phyloP scores from a whole-genome alignment of 2,329 filamentous ascomycete species.

The Fusarium sp. region DNA sequence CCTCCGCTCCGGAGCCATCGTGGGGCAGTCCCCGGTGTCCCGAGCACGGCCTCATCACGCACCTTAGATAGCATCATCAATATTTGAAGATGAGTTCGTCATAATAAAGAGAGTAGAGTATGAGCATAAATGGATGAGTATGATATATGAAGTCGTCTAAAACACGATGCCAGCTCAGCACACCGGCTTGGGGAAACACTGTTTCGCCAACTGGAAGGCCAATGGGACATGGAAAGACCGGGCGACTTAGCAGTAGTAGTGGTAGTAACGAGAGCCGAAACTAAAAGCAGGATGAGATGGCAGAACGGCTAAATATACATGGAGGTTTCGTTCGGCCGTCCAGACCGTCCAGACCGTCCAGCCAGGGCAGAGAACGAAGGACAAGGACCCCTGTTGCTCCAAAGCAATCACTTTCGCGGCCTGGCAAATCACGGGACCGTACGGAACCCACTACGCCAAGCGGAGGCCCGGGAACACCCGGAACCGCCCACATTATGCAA shows the following conservation, averaged over 20 bases:
- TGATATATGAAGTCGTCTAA: background rate
- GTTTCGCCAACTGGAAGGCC: too few species aligned
- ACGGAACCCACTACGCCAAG: background rate
- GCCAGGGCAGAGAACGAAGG: background rate
- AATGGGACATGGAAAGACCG: too few species aligned
- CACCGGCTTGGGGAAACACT: fast-evolving
- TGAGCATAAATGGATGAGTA: background rate
- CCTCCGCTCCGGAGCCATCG: background rate
- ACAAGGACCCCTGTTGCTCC: background rate
- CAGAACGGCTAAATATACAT: too few species aligned
- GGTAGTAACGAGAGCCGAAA: too few species aligned
- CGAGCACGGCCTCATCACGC: background rate
- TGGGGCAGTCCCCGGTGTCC: background rate
- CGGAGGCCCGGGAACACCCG: background rate
- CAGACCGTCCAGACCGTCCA: too few species aligned
- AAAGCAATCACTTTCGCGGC: background rate
- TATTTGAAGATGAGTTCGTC: background rate
- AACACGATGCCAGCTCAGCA: background rate
- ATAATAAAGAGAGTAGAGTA: background rate
- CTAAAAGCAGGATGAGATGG: too few species aligned
- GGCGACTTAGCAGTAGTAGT: too few species aligned
- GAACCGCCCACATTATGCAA: background rate
- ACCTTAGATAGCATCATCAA: background rate
- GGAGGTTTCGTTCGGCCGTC: too few species aligned
- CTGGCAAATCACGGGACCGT: background rate